These are phyloP conservation scores for Mortierella alpina DNA, from an alignment of 192 early-diverging fungal species.

Conservation along the genomic window DNA sequence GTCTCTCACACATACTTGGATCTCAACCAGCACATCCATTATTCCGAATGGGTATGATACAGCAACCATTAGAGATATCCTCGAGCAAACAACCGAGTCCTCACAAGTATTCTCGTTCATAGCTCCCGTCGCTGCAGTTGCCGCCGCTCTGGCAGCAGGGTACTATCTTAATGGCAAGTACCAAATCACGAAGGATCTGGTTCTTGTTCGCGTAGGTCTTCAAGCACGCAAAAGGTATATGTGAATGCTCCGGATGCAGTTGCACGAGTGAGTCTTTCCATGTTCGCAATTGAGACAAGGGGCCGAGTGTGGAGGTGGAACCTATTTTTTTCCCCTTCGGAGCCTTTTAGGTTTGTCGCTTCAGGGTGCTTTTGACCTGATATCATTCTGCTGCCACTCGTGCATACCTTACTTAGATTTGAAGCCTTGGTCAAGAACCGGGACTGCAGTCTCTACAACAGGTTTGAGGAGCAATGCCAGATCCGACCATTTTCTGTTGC, in stretches of 20 bases:
- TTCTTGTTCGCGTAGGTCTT: not conserved
- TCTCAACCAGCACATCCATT: too few relatives aligned
- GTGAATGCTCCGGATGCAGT: not conserved
- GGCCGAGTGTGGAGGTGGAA: not conserved
- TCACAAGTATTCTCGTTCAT: not conserved
- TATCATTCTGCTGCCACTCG: too few relatives aligned
- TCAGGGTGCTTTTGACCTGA: too few relatives aligned
- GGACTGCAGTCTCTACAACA: conserved; percentile 36
- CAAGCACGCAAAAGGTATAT: conserved; percentile 22
- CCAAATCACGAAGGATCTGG: conserved; percentile 35
- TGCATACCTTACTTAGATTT: not conserved
- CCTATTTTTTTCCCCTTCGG: not conserved
- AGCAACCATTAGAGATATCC: too few relatives aligned
- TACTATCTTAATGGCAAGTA: conserved; percentile 39
- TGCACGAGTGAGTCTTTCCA: too few relatives aligned
- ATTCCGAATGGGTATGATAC: too few relatives aligned
- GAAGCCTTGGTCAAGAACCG: not conserved
- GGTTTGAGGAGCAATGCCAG: conserved; percentile 35
- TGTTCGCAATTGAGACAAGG: not conserved
- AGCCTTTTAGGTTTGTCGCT: not conserved
- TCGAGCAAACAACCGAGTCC: too few relatives aligned
- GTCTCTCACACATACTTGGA: too few relatives aligned
- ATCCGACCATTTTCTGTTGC: conserved; percentile 25
- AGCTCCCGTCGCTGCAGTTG: conserved; percentile 27
- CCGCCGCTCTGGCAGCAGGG: conserved; percentile 23